Evolutionary conservation across 2,329 filamentous ascomycete species (phyloP).

Genomic region (Talaromyces sp.): DNA sequence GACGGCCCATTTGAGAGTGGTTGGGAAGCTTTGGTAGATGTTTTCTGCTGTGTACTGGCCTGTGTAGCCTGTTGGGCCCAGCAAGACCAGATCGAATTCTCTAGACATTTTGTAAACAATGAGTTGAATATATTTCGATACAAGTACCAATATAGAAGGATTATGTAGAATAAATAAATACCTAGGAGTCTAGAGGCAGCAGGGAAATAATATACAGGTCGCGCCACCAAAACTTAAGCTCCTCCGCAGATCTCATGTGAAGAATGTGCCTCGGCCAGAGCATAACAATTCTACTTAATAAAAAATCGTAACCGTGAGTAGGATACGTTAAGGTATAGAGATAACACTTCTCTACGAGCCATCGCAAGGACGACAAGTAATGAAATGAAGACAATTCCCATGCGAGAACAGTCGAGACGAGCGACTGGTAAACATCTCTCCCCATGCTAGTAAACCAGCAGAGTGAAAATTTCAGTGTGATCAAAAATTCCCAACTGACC

Average conservation of each 20-base stretch:
- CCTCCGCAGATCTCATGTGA: neutral
- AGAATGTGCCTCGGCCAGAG: neutral
- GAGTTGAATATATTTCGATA: neutral
- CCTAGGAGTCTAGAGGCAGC: neutral
- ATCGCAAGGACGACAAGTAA: constrained; percentile 35
- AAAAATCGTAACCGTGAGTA: neutral
- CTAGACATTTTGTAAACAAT: constrained; percentile 26
- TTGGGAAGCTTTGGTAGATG: constrained; percentile 66
- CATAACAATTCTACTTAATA: neutral
- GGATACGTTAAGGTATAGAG: neutral
- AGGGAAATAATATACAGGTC: neutral
- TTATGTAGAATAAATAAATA: neutral
- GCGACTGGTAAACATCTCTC: neutral
- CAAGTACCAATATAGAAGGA: too few relatives aligned
- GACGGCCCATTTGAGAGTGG: constrained; percentile 80
- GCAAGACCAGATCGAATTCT: constrained; percentile 63
- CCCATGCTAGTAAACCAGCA: neutral
- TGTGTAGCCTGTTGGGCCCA: constrained; percentile 77
- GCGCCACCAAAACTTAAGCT: neutral
- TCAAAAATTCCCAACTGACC: constrained; percentile 79
- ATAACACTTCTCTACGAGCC: constrained; percentile 37
- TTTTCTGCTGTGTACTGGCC: constrained; percentile 73
- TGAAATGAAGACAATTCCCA: constrained; percentile 37
- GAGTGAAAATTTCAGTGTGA: constrained; percentile 21
- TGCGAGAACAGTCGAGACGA: neutral